phyloP scores from a whole-genome alignment of 179 eudicot genomes.

The Beta macrorhiza region DNA sequence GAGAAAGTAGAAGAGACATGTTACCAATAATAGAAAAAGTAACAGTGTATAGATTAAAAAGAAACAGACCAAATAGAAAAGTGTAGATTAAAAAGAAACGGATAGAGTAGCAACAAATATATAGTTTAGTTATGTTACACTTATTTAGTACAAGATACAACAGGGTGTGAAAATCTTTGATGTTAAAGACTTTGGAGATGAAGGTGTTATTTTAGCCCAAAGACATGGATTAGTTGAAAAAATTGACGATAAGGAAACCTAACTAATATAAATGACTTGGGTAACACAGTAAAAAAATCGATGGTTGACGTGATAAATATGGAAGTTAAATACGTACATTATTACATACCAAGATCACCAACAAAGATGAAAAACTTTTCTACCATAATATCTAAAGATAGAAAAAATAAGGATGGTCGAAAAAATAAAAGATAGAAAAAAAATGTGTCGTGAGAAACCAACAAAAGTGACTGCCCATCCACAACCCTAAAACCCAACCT shows the following conservation, averaged over 20 bases:
- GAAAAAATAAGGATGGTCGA: neutral
- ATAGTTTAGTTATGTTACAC: too few species aligned
- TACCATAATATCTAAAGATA: neutral
- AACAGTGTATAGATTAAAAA: too few species aligned
- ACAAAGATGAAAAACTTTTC: neutral
- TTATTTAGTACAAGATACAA: too few species aligned
- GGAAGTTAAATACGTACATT: neutral
- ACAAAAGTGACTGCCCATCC: conserved; percentile 91
- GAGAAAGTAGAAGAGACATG: too few species aligned
- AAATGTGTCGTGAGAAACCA: conserved; percentile 71
- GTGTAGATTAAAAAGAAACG: too few species aligned
- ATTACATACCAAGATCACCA: neutral
- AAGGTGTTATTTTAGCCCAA: neutral
- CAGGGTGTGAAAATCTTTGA: too few species aligned
- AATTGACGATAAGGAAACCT: conserved; percentile 1
- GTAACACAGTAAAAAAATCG: neutral
- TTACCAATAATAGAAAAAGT: too few species aligned
- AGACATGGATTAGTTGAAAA: conserved; percentile 6
- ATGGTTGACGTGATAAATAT: conserved; percentile 1
- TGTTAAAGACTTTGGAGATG: neutral
- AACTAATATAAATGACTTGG: conserved; percentile 5
- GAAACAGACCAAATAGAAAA: too few species aligned
- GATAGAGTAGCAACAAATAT: too few species aligned
- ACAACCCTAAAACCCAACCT: conserved; percentile 62
- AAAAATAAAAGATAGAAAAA: neutral